Conservation (phyloP, 345 rosid genomes). For the Gossypium stocksii region DNA sequence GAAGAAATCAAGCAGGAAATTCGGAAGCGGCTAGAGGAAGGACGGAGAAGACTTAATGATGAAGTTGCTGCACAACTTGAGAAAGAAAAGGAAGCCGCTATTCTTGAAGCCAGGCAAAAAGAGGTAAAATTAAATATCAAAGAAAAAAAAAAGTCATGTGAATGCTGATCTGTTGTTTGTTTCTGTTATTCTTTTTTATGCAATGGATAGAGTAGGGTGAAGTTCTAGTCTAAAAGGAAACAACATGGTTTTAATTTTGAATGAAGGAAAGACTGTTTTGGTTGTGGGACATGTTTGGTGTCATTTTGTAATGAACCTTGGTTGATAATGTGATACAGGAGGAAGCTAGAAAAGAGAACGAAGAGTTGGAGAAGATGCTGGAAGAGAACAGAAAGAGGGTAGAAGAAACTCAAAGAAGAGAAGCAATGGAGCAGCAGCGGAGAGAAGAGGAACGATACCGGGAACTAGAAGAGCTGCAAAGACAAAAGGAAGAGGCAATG, state of each 20-base stretch:
- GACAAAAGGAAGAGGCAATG: conserved; percentile 81
- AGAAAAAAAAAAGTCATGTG: neutral
- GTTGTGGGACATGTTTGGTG: neutral
- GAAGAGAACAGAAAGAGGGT: conserved; percentile 71
- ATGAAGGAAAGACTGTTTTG: too few relatives aligned
- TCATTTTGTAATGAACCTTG: neutral
- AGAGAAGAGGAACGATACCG: conserved; percentile 80
- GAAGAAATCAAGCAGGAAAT: conserved; percentile 68
- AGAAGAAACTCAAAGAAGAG: conserved; percentile 81
- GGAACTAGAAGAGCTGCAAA: conserved; percentile 78
- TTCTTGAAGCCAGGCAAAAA: conserved; percentile 60
- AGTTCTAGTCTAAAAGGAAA: too few relatives aligned
- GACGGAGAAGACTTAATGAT: conserved; percentile 56
- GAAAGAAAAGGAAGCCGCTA: conserved; percentile 72
- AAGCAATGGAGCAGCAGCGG: conserved; percentile 77
- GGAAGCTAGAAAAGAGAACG: conserved; percentile 58
- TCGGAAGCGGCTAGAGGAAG: conserved; percentile 63
- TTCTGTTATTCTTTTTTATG: neutral
- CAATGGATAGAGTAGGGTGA: too few relatives aligned
- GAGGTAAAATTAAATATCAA: conserved; percentile 45
- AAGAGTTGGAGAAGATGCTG: conserved; percentile 68
- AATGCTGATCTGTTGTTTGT: neutral
- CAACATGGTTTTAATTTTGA: too few relatives aligned
- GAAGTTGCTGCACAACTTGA: conserved; percentile 82
- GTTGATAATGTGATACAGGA: conserved; percentile 40